Evolutionary conservation across 352 stramenopile genomes (phyloP), one percentile per base, ranked within the genome.

Genomic region (Blastocystis sp.): DNA sequence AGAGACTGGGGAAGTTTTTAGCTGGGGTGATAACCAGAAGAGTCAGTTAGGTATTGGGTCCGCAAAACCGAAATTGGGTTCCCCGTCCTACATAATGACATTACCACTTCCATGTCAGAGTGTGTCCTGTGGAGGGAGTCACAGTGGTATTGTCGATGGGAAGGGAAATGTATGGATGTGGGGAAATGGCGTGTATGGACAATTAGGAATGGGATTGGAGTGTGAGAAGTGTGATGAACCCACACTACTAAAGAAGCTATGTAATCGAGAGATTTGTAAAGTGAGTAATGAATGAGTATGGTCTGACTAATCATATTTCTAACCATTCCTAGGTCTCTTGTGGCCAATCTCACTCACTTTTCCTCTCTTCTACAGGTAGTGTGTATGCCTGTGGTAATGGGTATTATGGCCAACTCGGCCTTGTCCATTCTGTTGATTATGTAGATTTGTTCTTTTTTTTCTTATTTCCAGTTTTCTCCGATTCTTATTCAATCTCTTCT

Each of bases 341-440:
- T 81, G 93, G 93, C 0, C 92, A 94, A 30, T 90, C 92, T 22
- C 93, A 95, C 82, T 94, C 92, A 0, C 54, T 95, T n/a, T 90
- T 93, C 7, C 89, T 95, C 9, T 92, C 91, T 0, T 79, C 70
- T 33, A 89, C 84, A n/a, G 93, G 93, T 2, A n/a, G 87, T 0
- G 40, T 95, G 0, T 91, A 92, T 24, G 90, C 90, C 4, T 95
- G 92, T 56, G 93, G 93, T 0, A 93, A 93, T 84, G 93, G 94
- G 58, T 94, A 93, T 90, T 87, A 93, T 7, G 93, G 93, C 0
- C 93, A 95, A 66, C 91, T 95, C 5, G 93, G 92, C 0, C 77
- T 94, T n/a, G 89, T 93, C 2, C 90, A 90, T 2, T 62, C 77
- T 3, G 81, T 82, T 0, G 90, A 91, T 37, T 84, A 68, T 44